Evolutionary conservation across 2,329 filamentous ascomycete species (phyloP).

Genomic region (Penicillium aurantiogriseum): DNA sequence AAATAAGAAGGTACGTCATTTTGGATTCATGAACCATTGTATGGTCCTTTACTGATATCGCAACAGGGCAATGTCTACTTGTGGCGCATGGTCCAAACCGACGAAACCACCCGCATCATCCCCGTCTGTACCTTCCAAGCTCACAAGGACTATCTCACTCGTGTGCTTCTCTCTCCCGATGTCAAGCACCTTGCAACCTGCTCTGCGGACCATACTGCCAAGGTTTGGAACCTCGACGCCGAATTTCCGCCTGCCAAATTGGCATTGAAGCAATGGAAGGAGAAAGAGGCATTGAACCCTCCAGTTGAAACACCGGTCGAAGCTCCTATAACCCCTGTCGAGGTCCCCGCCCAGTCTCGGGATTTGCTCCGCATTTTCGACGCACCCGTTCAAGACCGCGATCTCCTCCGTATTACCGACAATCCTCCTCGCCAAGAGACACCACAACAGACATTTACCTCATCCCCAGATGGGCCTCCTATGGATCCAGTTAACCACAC

Average conservation of each 20-base stretch:
- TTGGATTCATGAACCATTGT: neutral
- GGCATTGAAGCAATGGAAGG: slow-evolving; percentile 28
- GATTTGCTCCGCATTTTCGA: slow-evolving; percentile 32
- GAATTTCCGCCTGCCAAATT: slow-evolving; percentile 48
- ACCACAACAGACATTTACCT: slow-evolving; percentile 34
- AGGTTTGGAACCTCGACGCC: slow-evolving; percentile 93
- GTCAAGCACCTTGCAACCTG: slow-evolving; percentile 93
- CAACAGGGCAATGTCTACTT: slow-evolving; percentile 90
- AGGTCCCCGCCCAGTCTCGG: slow-evolving; percentile 21
- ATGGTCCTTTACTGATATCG: slow-evolving; percentile 4
- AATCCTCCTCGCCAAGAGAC: slow-evolving; percentile 27
- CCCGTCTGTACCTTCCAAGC: slow-evolving; percentile 87
- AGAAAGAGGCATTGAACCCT: slow-evolving; percentile 18
- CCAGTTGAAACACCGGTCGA: slow-evolving; percentile 13
- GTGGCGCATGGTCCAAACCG: slow-evolving; percentile 85
- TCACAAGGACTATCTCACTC: slow-evolving; percentile 89
- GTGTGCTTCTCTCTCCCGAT: slow-evolving; percentile 85
- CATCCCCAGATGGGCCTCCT: slow-evolving; percentile 40
- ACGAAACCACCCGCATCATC: slow-evolving; percentile 77
- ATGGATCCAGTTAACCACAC: slow-evolving; percentile 50
- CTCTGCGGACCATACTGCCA: slow-evolving; percentile 88
- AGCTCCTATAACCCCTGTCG: slow-evolving; percentile 18
- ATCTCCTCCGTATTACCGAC: slow-evolving; percentile 30
- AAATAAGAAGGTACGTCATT: slow-evolving; percentile 69
- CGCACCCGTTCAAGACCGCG: slow-evolving; percentile 23